phyloP scores from a whole-genome alignment of 352 stramenopile species.

The Peronospora farinosa region DNA sequence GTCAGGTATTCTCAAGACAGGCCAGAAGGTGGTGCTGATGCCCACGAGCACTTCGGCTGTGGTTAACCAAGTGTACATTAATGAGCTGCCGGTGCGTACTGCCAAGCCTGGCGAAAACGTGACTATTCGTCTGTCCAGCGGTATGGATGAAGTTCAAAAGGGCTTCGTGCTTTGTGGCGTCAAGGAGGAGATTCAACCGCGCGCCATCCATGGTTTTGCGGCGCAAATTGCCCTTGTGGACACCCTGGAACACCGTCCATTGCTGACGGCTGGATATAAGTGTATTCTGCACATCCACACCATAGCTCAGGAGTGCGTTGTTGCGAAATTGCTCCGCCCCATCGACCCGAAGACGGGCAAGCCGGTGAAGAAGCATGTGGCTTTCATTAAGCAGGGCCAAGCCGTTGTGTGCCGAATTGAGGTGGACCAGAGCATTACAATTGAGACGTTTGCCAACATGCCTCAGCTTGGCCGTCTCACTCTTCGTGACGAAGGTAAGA shows the following conservation, averaged over 20 bases:
- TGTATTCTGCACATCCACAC: constrained; percentile 98
- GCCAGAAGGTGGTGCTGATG: constrained; percentile 94
- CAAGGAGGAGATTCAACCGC: constrained; percentile 43
- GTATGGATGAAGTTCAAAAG: constrained; percentile 80
- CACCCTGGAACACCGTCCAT: constrained; percentile 93
- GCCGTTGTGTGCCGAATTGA: constrained; percentile 91
- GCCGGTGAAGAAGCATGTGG: constrained; percentile 87
- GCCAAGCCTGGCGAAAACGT: constrained; percentile 98
- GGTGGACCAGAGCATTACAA: constrained; percentile 89
- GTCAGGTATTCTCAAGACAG: constrained; percentile 87
- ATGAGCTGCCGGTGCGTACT: constrained; percentile 90
- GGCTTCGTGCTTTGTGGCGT: constrained; percentile 90
- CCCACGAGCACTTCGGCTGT: constrained; percentile 74
- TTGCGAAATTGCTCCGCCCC: constrained; percentile 87
- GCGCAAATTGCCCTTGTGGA: constrained; percentile 94
- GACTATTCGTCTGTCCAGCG: constrained; percentile 89
- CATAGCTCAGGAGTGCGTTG: constrained; percentile 91
- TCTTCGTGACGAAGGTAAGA: constrained; percentile 97
- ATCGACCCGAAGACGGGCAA: constrained; percentile 89
- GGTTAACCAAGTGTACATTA: constrained; percentile 85
- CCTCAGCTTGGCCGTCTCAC: constrained; percentile 96
- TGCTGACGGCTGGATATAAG: constrained; percentile 96
- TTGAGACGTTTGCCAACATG: constrained; percentile 93
- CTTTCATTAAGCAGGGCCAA: constrained; percentile 94
- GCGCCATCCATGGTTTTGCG: constrained; percentile 79